Conservation (phyloP, 2,329 filamentous ascomycete species). For the Penicillium corylophilum region DNA sequence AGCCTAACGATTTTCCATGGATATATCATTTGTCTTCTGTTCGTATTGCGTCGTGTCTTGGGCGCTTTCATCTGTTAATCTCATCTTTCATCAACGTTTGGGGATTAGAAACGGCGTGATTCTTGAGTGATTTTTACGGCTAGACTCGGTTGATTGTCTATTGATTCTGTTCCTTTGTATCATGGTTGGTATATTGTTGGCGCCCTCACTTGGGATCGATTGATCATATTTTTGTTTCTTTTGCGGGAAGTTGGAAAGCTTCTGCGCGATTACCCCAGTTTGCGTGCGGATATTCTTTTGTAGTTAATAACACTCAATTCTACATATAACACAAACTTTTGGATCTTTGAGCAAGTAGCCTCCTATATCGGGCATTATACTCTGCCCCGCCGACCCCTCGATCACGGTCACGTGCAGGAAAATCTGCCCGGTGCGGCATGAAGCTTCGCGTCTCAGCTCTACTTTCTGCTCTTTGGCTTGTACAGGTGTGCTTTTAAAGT, state of each 20-base stretch:
- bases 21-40: conserved; percentile 31
- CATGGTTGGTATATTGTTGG: not conserved
- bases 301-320: not conserved
- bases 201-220: not conserved
- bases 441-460: not conserved
- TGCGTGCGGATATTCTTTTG: not conserved
- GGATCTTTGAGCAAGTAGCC: not conserved
- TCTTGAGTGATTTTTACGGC: not conserved
- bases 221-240: not conserved
- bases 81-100: conserved; percentile 10
- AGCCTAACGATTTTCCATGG: conserved; percentile 29
- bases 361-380: not conserved
- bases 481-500: conserved; percentile 1
- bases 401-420: conserved; percentile 12
- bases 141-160: not conserved
- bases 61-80: conserved; percentile 16
- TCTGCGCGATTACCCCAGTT: not conserved
- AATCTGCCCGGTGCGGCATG: conserved; percentile 12
- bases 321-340: not conserved
- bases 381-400: conserved; percentile 3
- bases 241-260: not conserved
- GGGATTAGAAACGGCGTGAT: not conserved
- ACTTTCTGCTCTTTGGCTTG: not conserved
- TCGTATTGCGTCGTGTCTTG: conserved; percentile 11
- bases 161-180: not conserved